Evolutionary conservation across 1,284 basidiomycete species (phyloP), one percentile per base, ranked within the genome.

Genomic region (Coniferiporia sulphurascens): DNA sequence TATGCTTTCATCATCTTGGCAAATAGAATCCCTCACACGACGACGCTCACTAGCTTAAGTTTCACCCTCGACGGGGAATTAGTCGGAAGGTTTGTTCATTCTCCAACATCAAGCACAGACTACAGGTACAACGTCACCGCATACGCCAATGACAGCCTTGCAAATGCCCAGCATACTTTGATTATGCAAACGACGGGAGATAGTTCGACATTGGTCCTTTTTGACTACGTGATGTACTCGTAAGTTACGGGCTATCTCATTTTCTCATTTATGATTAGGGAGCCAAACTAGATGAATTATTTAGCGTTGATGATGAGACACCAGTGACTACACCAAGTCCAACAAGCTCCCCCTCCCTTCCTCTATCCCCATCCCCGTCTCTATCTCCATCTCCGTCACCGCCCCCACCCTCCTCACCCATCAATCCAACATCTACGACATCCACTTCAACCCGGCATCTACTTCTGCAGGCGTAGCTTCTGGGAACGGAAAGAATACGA

Each of bases 1-100:
- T 62, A 59, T 34, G 53, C 58, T 6, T 62, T 55, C 38, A 52
- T 59, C 36, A 52, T 62, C 22, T 19, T 59, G 15, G 48, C 61
- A 6, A 59, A 61, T 48, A 22, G 38, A 17, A 34, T 56, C 4
- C 8, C 43, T 3, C 9, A 15, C 35, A 48, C 35, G 32, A 45
- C 49, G 4, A 36, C 54, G 6, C 19, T 27, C 13, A 61, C 55
- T 12, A 56, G 38, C 34, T 19, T 62, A 32, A 35, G 44, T 3
- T 59, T 62, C 44, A 36, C 49, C 10, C 1, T 62, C 13, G 61
- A 62, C 22, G 58, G 61, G 9, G 48, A 50, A 4, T n/a, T 22
- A 17, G 61, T 52, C 15, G 61, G 61, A 9, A 35, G 41, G 5
- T 62, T 59, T 21, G 49, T 32, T 8, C 58, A 62, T 36, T 27